These are phyloP conservation scores for Exophiala phaeomuriformis DNA, from an alignment of 2,329 filamentous ascomycete species.

Conservation along the genomic window DNA sequence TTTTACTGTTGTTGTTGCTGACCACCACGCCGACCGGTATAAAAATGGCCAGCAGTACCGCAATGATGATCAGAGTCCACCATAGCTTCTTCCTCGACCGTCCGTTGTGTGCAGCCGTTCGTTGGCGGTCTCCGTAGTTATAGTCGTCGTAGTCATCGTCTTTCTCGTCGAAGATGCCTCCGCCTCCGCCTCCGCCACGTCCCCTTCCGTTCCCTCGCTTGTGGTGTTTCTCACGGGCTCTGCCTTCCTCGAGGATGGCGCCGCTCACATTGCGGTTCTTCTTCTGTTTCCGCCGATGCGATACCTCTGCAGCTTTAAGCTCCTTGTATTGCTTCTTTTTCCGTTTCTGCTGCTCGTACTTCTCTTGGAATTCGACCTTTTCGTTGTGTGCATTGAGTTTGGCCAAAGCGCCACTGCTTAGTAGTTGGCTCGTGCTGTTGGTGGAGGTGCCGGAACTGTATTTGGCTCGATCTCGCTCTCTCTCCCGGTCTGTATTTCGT, in stretches of 20 bases:
- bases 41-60: constrained; percentile 56
- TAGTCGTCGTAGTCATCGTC: constrained; percentile 16
- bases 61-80: constrained; percentile 46
- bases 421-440: constrained; percentile 37
- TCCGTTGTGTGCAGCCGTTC: constrained; percentile 30
- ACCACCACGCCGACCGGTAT: constrained; percentile 61
- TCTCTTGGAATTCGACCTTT: constrained; percentile 43
- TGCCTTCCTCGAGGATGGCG: constrained; percentile 61
- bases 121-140: constrained; percentile 18
- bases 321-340: constrained; percentile 32
- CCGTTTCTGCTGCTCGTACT: constrained; percentile 36
- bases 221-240: constrained; percentile 42
- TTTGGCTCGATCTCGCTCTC: constrained; percentile 26
- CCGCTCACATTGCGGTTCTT: constrained; percentile 63
- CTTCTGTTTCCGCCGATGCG: constrained; percentile 36
- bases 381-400: constrained; percentile 59
- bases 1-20: constrained; percentile 56
- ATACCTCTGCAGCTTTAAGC: constrained; percentile 29
- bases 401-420: constrained; percentile 54
- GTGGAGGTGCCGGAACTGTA: constrained; percentile 38
- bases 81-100: constrained; percentile 46
- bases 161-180: constrained; percentile 31
- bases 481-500: constrained; percentile 11
- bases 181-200: constrained; percentile 47
- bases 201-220: constrained; percentile 41